Conservation (phyloP, 805 yeast species). For the Scheffersomyces amazonensis region DNA sequence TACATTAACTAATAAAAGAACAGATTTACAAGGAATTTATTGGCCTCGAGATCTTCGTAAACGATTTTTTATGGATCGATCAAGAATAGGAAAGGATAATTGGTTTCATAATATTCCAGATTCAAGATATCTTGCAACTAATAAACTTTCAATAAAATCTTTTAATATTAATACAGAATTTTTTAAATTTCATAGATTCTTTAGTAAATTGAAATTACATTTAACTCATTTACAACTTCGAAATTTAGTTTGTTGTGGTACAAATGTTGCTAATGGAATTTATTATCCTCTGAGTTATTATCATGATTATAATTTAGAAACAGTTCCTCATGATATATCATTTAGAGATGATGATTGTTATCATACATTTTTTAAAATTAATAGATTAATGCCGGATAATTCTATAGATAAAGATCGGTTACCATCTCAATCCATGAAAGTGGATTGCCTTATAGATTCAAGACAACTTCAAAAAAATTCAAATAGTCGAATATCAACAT, state of each 20-base stretch:
- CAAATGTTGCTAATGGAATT: constrained; percentile 30
- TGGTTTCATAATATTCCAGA: constrained; percentile 39
- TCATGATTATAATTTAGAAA: constrained; percentile 27
- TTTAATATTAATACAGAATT: constrained; percentile 30
- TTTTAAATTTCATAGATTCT: constrained; percentile 37
- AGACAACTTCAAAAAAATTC: constrained; percentile 21
- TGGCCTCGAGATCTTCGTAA: constrained; percentile 32
- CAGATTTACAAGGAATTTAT: constrained; percentile 34
- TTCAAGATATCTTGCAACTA: constrained; percentile 29
- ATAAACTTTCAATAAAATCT: constrained; percentile 17
- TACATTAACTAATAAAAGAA: neutral
- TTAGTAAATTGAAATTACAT: constrained; percentile 43
- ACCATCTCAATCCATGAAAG: constrained; percentile 19
- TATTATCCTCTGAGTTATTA: constrained; percentile 37
- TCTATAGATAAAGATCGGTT: constrained; percentile 5
- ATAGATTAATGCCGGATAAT: constrained; percentile 31
- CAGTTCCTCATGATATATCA: constrained; percentile 2
- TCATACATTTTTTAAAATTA: constrained; percentile 33
- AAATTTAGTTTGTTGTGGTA: constrained; percentile 43
- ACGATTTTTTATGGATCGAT: constrained; percentile 31
- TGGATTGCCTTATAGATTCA: constrained; percentile 40
- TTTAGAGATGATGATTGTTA: constrained; percentile 23
- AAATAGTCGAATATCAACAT: constrained; percentile 45
- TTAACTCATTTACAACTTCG: constrained; percentile 58
- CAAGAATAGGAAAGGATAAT: constrained; percentile 28